Evolutionary conservation across 805 yeast genomes (phyloP).

Genomic region (Saccharomycopsis sp.): DNA sequence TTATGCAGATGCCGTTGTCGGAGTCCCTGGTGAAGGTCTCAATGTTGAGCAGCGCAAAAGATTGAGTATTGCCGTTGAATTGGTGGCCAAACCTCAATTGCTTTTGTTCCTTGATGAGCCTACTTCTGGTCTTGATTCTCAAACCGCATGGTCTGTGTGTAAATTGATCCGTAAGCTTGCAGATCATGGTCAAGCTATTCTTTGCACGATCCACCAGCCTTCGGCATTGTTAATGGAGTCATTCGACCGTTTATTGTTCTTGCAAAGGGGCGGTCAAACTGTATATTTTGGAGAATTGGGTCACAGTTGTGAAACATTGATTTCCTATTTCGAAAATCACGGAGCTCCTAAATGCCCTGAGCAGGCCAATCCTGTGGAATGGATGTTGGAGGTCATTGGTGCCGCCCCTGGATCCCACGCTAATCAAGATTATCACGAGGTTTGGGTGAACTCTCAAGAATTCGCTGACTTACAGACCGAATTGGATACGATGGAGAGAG

Average conservation of each 20-base stretch:
- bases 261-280: constrained; percentile 66
- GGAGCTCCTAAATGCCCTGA: constrained; percentile 65
- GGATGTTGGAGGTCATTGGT: constrained; percentile 85
- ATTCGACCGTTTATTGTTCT: constrained; percentile 67
- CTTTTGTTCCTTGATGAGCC: constrained; percentile 61
- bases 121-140: constrained; percentile 63
- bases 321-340: constrained; percentile 56
- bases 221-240: constrained; percentile 72
- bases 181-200: constrained; percentile 54
- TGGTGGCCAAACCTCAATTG: constrained; percentile 58
- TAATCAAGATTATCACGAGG: constrained; percentile 63
- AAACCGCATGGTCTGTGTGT: constrained; percentile 62
- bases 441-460: constrained; percentile 69
- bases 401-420: constrained; percentile 79
- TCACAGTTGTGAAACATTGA: constrained; percentile 47
- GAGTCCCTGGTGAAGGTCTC: constrained; percentile 66
- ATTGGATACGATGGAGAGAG: constrained; percentile 57
- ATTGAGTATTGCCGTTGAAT: constrained; percentile 58
- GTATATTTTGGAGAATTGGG: constrained; percentile 75
- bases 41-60: constrained; percentile 59
- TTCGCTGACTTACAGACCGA: constrained; percentile 51
- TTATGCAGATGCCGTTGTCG: constrained; percentile 68
- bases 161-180: constrained; percentile 55
- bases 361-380: constrained; percentile 77
- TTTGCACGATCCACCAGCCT: constrained; percentile 81